phyloP scores from a whole-genome alignment of 345 rosid genomes.

The Euphorbia lathyris region DNA sequence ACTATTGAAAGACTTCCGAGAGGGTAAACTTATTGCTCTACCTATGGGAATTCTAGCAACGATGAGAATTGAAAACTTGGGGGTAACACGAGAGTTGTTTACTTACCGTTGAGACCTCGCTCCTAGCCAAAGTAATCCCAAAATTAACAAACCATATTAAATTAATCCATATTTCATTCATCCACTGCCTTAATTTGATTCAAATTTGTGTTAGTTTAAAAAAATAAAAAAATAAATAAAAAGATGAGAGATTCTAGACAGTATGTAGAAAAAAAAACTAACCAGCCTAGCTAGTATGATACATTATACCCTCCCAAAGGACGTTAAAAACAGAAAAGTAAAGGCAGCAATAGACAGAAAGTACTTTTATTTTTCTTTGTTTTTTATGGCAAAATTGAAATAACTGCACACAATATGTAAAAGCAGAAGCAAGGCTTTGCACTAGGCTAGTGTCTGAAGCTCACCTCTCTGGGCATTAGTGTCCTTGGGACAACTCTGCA shows the following conservation, averaged over 20 bases:
- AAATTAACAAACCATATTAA: neutral
- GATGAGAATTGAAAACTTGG: too few relatives aligned
- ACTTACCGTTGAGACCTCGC: too few relatives aligned
- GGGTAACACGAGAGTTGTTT: too few relatives aligned
- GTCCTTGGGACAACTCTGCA: slow-evolving; percentile 86
- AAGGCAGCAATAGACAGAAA: neutral
- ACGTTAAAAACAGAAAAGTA: neutral
- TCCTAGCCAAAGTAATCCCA: too few relatives aligned
- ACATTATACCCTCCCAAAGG: neutral
- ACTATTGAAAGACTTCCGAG: too few relatives aligned
- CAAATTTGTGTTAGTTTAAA: neutral
- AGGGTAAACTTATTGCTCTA: too few relatives aligned
- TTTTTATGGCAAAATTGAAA: neutral
- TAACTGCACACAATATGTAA: neutral
- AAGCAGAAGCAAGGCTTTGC: neutral
- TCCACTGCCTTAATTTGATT: neutral
- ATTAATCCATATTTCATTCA: neutral
- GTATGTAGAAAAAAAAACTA: neutral
- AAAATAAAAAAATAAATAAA: neutral
- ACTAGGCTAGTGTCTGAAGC: neutral
- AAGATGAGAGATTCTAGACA: too few relatives aligned
- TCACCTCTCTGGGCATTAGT: slow-evolving; percentile 88
- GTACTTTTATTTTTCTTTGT: neutral
- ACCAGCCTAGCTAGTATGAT: neutral
- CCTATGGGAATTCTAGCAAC: too few relatives aligned